Evolutionary conservation across 177 flowering plant genomes (phyloP).

Genomic region (Vitis hybrid): DNA sequence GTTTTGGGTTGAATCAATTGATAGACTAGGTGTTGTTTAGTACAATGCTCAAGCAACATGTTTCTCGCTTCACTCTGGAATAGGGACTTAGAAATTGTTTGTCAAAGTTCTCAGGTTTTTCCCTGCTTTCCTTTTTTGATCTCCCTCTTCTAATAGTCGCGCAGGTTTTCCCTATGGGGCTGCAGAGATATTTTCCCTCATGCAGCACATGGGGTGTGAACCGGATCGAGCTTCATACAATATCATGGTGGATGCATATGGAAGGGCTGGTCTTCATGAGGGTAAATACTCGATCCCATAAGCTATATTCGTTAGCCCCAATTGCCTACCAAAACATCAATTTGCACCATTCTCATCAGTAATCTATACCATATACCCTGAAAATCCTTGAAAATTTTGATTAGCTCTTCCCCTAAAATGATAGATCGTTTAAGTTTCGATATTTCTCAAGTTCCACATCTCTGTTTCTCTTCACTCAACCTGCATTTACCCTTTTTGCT

Average conservation of each 20-base stretch:
- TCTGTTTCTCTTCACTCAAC: neutral
- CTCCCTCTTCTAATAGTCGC: conserved; percentile 47
- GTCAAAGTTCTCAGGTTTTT: neutral
- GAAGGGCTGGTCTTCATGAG: conserved; percentile 80
- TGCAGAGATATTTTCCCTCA: conserved; percentile 86
- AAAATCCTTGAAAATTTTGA: neutral
- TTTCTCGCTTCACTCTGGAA: neutral
- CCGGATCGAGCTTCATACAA: conserved; percentile 96
- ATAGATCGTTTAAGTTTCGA: neutral
- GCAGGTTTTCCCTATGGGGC: conserved; percentile 85
- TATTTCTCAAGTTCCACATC: neutral
- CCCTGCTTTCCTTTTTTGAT: neutral
- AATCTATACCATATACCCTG: neutral
- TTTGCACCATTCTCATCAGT: neutral
- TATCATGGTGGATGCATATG: conserved; percentile 95
- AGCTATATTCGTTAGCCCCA: too few relatives aligned
- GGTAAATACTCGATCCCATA: conserved; percentile 36
- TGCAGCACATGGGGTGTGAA: conserved; percentile 96
- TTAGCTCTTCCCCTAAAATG: neutral
- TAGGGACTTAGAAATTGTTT: neutral
- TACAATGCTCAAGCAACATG: neutral
- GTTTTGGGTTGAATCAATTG: neutral
- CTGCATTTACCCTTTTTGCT: neutral
- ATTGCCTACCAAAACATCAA: too few relatives aligned
- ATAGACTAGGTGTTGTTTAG: neutral